Conservation (phyloP, 148 eudicot genomes). For the Heliosperma pusillum region DNA sequence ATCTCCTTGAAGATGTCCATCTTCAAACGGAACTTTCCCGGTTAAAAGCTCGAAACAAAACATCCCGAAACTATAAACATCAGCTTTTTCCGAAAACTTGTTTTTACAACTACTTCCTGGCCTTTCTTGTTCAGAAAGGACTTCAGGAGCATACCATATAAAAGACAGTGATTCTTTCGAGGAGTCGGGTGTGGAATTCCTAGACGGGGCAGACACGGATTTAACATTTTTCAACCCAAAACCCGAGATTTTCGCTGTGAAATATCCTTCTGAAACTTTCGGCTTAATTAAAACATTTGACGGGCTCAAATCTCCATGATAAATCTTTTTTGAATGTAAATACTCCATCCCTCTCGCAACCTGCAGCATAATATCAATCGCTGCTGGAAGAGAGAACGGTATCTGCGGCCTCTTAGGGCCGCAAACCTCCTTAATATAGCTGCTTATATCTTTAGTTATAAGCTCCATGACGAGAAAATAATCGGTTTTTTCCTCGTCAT, state of each 20-base stretch:
- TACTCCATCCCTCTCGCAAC: conserved; percentile 74
- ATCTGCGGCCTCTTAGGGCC: conserved; percentile 41
- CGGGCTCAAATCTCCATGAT: conserved; percentile 61
- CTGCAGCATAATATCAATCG: conserved; percentile 67
- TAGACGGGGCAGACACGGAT: conserved; percentile 20
- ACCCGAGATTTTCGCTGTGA: conserved; percentile 49
- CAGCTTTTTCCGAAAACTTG: conserved; percentile 57
- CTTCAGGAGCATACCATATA: conserved; percentile 72
- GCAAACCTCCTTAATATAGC: conserved; percentile 45
- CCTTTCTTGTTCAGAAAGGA: conserved; percentile 53
- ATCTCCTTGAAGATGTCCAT: conserved; percentile 59
- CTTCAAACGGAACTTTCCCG: conserved; percentile 65
- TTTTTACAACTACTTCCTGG: conserved; percentile 27
- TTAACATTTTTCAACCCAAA: conserved; percentile 43
- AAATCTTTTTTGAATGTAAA: conserved; percentile 48
- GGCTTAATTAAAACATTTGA: conserved; percentile 49
- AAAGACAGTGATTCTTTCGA: conserved; percentile 28
- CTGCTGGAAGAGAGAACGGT: conserved; percentile 51
- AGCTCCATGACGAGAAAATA: conserved; percentile 55
- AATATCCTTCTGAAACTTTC: conserved; percentile 42
- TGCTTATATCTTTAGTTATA: conserved; percentile 46
- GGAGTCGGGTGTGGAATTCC: conserved; percentile 26
- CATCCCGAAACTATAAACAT: conserved; percentile 76
- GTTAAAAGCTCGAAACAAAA: conserved; percentile 61
- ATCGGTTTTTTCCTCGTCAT: conserved; percentile 56